A percentile compares a stretch with the other conserved stretches of the same genome.
Evolutionary conservation across 2,329 filamentous ascomycete genomes (phyloP).

Genomic region (Colletotrichum sp.): DNA sequence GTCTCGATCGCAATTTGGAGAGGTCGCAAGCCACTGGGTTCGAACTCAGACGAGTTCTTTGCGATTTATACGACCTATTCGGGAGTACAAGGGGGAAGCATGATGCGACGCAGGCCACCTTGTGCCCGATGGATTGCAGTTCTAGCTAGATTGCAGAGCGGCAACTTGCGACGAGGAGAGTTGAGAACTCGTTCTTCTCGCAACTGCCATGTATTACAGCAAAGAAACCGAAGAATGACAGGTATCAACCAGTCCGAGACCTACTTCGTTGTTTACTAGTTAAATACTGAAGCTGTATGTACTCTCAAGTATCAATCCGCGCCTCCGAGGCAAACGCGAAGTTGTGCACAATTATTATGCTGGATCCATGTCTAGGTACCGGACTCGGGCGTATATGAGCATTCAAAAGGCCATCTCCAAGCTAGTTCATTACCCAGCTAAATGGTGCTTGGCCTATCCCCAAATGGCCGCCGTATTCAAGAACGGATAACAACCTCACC

Average conservation of each 20-base stretch:
- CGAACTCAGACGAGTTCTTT: background rate
- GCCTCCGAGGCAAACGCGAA: background rate
- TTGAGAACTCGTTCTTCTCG: background rate
- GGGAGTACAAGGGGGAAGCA: background rate
- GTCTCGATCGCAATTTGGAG: background rate
- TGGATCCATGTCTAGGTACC: background rate
- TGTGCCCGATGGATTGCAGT: background rate
- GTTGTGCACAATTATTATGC: background rate
- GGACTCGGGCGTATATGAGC: background rate
- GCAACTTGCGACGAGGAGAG: background rate
- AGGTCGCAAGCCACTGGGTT: background rate
- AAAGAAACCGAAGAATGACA: background rate
- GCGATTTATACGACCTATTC: background rate
- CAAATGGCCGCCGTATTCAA: background rate
- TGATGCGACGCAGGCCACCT: background rate
- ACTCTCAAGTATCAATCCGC: background rate
- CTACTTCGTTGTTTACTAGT: background rate
- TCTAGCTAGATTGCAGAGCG: background rate
- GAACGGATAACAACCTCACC: background rate
- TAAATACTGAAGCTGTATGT: background rate
- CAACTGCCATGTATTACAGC: background rate
- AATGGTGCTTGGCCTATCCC: background rate
- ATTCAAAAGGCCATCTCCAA: background rate
- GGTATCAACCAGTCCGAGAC: background rate
- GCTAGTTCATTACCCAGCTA: background rate